phyloP scores from a whole-genome alignment of 768 basidiomycete genomes.

The Mycena latifolia region DNA sequence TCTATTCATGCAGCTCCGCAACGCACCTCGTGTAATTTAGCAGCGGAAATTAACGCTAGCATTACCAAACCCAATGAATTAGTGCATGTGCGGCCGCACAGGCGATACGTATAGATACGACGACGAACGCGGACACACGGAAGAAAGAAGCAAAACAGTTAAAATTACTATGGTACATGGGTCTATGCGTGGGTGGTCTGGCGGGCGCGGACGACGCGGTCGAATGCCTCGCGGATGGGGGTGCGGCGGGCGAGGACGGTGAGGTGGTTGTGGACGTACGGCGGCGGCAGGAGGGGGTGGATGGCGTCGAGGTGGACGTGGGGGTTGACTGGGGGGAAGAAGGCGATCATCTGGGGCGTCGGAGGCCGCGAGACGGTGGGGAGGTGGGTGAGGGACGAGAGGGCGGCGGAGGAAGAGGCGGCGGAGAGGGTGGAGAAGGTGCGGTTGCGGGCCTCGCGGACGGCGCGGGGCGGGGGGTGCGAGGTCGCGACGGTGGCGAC shows the following conservation, averaged over 20 bases:
- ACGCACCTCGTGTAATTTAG: neutral
- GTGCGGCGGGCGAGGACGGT: conserved; percentile 74
- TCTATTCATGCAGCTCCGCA: conserved; percentile 28
- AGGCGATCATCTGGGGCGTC: conserved; percentile 63
- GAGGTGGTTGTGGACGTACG: conserved; percentile 79
- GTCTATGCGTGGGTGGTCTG: conserved; percentile 54
- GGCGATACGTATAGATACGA: neutral
- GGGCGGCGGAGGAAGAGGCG: conserved; percentile 64
- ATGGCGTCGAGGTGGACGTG: conserved; percentile 68
- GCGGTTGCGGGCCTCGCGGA: conserved; percentile 57
- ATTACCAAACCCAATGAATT: conserved; percentile 19
- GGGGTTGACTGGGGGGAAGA: conserved; percentile 75
- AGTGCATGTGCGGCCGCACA: neutral
- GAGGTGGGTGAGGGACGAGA: conserved; percentile 68
- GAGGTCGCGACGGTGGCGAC: conserved; percentile 60
- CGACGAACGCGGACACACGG: too few relatives aligned
- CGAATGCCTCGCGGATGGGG: conserved; percentile 78
- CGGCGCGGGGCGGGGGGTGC: conserved; percentile 48
- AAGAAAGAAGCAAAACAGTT: neutral
- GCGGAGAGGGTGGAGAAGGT: conserved; percentile 71
- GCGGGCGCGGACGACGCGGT: conserved; percentile 68
- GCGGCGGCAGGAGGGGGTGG: conserved; percentile 79
- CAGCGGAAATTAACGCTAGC: neutral
- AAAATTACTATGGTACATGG: conserved; percentile 4
- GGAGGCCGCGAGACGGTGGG: conserved; percentile 61